Base-by-base conservation (phyloP, 2,329 filamentous ascomycete species). In the Aspergillus spinulosporus region DNA sequence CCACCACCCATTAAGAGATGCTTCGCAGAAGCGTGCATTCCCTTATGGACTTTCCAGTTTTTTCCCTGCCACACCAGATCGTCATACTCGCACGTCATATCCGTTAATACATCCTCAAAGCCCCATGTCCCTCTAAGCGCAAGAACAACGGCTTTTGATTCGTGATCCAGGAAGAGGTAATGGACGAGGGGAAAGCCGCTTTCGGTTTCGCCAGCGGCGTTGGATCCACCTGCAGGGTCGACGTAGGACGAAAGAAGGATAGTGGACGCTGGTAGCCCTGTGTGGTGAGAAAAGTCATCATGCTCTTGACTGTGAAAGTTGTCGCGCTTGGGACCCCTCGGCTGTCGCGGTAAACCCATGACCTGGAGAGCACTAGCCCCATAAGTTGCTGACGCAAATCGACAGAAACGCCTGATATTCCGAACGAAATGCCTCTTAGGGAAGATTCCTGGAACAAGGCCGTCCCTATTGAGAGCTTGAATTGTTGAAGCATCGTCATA, bases 11-110 rank as follows among this genome's bases (percentile, higher is more conserved):
- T 87, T 0, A 90, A 74, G 0, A 90, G 78, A 8, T 87, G 82
- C 15, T 83, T 80, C 3, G 88, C 88, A 1, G 87, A 89, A 0
- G 87, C 86, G 66, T 89, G 86, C 53, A 90, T 85, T 11, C 88
- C 88, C 68, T 89, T 89, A 72, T 90, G 88, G 0, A 90, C 87
- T 61, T 87, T 84, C 75, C 88, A 89, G 1, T 76, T 74, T 56
- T 79, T 82, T 12, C 85, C 85, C 56, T 84, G 80, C 85, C 88
- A 74, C 57, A 69, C 66, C 3, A 74, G 64, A 53, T 85, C 80
- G 62, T 88, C 86, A 60, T 89, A 90, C 46, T 89, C 87, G 70
- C 87, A 90, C 31, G 87, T 87, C 81, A 90, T 84, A 65, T 90
- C 88, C 0, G 87, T 87, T 36, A 90, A 74, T 26, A 90, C 83